Conservation (phyloP, 2,329 filamentous ascomycete species). For the Colletotrichum coccodes region DNA sequence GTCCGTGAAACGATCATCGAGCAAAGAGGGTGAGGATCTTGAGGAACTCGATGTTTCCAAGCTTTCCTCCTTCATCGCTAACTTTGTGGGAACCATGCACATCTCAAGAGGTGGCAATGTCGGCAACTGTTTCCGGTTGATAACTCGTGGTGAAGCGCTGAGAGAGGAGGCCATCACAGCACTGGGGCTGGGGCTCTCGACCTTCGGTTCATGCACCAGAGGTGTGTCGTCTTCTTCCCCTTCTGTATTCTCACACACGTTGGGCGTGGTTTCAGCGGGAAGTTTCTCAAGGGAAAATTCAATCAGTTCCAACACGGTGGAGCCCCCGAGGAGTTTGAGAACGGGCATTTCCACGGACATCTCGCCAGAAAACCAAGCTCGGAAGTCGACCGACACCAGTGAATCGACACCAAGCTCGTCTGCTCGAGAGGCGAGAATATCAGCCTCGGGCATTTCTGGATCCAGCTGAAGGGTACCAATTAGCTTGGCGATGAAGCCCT, state of each 20-base stretch:
- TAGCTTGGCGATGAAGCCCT: neutral
- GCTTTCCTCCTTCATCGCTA: neutral
- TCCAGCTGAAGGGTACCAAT: neutral
- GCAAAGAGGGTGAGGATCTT: neutral
- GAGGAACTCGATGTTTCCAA: neutral
- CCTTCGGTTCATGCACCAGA: neutral
- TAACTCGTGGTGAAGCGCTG: neutral
- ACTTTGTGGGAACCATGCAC: neutral
- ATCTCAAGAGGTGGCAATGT: neutral
- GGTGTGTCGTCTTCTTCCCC: neutral
- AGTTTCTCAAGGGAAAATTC: neutral
- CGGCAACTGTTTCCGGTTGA: neutral
- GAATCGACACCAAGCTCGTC: constrained; percentile 6
- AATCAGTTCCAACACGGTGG: neutral
- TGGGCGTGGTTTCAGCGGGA: neutral
- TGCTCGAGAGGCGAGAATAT: neutral
- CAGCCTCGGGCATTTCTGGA: neutral
- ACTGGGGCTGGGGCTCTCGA: too few species aligned
- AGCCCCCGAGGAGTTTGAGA: neutral
- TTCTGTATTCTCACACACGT: accelerated
- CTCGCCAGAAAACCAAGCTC: neutral
- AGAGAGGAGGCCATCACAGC: too few species aligned
- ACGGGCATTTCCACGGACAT: constrained; percentile 3
- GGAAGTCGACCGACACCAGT: neutral
- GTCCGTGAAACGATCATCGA: neutral